Evolutionary conservation across 345 rosid genomes (phyloP), one percentile per base, ranked within the genome.

Genomic region (Lepidium sativum): DNA sequence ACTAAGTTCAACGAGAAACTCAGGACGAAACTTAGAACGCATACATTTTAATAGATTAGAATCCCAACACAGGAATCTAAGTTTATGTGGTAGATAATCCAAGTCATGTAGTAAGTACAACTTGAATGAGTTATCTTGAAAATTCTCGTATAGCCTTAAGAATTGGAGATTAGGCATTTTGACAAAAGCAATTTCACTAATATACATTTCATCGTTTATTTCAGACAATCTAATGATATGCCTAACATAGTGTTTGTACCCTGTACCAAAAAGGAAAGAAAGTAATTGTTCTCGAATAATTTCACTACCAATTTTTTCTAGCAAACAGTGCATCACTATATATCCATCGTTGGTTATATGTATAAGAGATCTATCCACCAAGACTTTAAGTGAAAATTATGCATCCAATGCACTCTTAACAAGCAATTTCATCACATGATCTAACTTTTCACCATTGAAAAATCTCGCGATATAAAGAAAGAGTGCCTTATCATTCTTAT

Each of bases 391-490:
- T 23, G 63, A 63, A 67, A n/a, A 44, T 5, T 54, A 20, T 8
- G 39, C 70, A 1, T 63, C 9, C 29, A 18, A n/a, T 9, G 43
- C 41, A 63, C 60, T 53, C 5, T 40, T 54, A 2, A 47, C 75
- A 0, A 75, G 61, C 8, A 73, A 51, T 15, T 32, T 12, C 14
- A 1, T 35, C 25, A 73, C 47, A 8, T 0, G 0, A 2, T 69
- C 27, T 6, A 8, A 18, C 5, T 32, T 12, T 4, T 17, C 31
- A 0, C 75, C 67, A 4, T 34, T 68, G 9, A 73, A 73, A 47
- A 76, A 72, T 9, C 73, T 61, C 5, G 78, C 71, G 11, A 80
- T 67, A 29, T 73, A 74, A 14, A 73, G 62, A 70, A 80, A 80
- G 1, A 77, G 41, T 6, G 13, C 13, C 56, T 67, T 52, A 12